Evolutionary conservation across 495 filamentous ascomycete genomes (phyloP), one percentile per base, ranked within the genome.

Genomic region (Penicillium atrosanguineum): DNA sequence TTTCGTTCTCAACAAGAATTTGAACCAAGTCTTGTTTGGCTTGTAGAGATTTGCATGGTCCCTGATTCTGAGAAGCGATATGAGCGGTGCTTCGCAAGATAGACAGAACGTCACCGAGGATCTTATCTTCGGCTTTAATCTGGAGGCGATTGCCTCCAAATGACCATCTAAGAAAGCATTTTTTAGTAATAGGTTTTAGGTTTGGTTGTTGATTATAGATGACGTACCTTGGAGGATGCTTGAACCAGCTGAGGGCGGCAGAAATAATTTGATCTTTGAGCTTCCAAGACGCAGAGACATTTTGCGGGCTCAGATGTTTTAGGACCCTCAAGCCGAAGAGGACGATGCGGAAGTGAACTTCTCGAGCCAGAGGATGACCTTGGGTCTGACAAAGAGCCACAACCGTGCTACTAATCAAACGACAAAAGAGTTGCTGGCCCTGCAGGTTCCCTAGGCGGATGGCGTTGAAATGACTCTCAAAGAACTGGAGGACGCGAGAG

Each of bases 101-200:
- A 42, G 72, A 69, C 25, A 83, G 72, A 36, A 97, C 84, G 69
- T 97, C 93, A 9, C 77, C 77, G 7, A 99, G 81, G 29, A 97
- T 69, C 56, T 84, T 86, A 29, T 88, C 83, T 69, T 99, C 95
- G 0, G 95, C 90, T 69, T 94, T 97, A 26, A 97, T 79, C 64
- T 97, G 94, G 7, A 97, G 74, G 43, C 88, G 79, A 65, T 97
- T 97, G 52, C 93, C 91, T 39, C 95, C 95, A 67, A 95, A 97
- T 3, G 92, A 95, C 94, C 94, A 99, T 56, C 81, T 75, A 45
- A 4, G 39, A 36, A 45, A 26, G 11, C 21, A 43, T 70, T 26
- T 3, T 19, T 31, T 0, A 53, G 71, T 53, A 68, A 20, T 7
- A 5, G 8, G 1, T 40, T 40, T 40, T 1, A 19, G 19, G 12